phyloP scores from a whole-genome alignment of 345 rosid genomes.

The Eucalyptus shirleyi region DNA sequence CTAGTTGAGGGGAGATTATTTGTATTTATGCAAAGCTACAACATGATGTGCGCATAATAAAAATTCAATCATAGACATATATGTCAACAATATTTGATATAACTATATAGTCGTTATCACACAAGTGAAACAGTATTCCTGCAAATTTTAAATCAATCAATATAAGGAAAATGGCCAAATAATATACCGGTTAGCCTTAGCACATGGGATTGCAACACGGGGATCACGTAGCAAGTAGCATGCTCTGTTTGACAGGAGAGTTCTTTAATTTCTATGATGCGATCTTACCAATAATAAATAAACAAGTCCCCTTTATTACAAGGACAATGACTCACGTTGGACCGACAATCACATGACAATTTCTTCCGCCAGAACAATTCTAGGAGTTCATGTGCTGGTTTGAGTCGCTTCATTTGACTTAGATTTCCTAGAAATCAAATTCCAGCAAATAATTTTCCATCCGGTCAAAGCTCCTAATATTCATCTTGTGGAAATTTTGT shows the following conservation, averaged over 20 bases:
- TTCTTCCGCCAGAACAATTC: neutral
- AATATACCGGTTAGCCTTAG: neutral
- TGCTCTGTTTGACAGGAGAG: neutral
- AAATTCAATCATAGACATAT: neutral
- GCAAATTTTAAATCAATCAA: neutral
- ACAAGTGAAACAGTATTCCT: neutral
- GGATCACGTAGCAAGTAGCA: neutral
- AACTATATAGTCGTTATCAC: neutral
- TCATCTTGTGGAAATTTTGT: neutral
- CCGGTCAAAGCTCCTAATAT: neutral
- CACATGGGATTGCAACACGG: neutral
- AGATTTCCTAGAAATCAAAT: neutral
- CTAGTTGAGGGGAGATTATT: neutral
- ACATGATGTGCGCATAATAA: neutral
- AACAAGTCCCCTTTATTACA: neutral
- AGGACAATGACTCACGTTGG: neutral
- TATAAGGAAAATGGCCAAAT: neutral
- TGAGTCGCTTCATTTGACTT: neutral
- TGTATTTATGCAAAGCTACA: neutral
- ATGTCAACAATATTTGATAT: neutral
- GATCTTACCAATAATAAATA: neutral
- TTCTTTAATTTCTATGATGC: neutral
- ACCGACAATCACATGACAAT: neutral
- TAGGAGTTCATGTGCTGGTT: neutral
- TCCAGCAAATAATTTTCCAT: neutral